Evolutionary conservation across 305 asterid genomes (phyloP).

Genomic region (Fraxinus dipetala): DNA sequence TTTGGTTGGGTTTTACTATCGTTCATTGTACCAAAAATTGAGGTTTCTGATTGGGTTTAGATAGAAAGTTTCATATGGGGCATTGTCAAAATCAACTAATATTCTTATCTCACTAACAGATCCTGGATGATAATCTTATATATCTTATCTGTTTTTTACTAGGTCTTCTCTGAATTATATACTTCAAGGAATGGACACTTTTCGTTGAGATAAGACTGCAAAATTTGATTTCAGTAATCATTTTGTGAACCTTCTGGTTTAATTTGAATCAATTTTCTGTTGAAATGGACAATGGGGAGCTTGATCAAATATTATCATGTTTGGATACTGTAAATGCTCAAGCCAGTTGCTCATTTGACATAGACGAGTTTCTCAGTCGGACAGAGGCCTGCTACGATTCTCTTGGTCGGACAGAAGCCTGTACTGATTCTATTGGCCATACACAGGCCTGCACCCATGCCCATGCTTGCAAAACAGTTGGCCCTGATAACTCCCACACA

Average conservation of each 20-base stretch:
- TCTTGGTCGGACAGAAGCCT: background rate
- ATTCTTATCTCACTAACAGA: background rate
- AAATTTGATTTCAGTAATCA: background rate
- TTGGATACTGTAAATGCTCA: slow-evolving; percentile 59
- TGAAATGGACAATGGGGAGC: slow-evolving; percentile 63
- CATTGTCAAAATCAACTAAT: background rate
- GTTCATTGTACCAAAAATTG: background rate
- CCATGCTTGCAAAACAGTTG: slow-evolving; percentile 89
- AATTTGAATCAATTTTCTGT: slow-evolving; percentile 5
- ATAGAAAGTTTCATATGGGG: background rate
- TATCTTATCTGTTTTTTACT: background rate
- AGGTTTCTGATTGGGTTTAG: slow-evolving; percentile 10
- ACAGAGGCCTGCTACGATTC: slow-evolving; percentile 19
- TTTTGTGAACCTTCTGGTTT: background rate
- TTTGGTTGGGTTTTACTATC: slow-evolving; percentile 17
- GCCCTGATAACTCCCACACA: slow-evolving; percentile 90
- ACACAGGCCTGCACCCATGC: slow-evolving; percentile 68
- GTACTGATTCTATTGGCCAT: background rate
- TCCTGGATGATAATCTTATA: background rate
- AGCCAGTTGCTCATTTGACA: slow-evolving; percentile 67
- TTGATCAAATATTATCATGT: slow-evolving; percentile 62
- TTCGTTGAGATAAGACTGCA: background rate
- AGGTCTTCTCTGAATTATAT: slow-evolving; percentile 17
- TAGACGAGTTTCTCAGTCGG: slow-evolving; percentile 54
- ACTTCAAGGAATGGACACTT: background rate